Conservation (phyloP, 1,284 basidiomycete genomes). For the Ceratobasidium sp. region DNA sequence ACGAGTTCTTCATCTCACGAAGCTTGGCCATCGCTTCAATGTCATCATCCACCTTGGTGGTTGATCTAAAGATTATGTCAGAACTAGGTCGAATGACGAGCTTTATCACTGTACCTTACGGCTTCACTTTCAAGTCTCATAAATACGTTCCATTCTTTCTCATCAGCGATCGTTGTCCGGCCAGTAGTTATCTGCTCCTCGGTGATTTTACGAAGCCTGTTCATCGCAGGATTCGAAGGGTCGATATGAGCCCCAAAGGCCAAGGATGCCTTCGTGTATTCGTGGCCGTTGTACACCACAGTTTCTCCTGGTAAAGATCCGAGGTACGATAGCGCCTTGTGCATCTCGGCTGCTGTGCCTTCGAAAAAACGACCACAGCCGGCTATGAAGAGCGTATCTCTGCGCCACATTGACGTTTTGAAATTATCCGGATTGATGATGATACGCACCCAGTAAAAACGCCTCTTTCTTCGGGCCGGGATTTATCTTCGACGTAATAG, state of each 20-base stretch:
- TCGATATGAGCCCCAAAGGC: slow-evolving; percentile 74
- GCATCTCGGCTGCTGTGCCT: slow-evolving; percentile 90
- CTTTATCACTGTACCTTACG: slow-evolving; percentile 66
- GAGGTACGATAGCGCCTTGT: slow-evolving; percentile 81
- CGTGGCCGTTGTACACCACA: slow-evolving; percentile 91
- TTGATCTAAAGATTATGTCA: slow-evolving; percentile 59
- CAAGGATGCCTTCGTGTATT: slow-evolving; percentile 83
- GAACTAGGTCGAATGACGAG: background rate
- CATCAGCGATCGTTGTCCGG: slow-evolving; percentile 85
- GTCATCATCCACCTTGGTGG: slow-evolving; percentile 65
- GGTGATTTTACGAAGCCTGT: slow-evolving; percentile 69
- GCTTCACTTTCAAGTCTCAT: slow-evolving; percentile 75
- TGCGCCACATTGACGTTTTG: slow-evolving; percentile 50
- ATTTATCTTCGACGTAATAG: slow-evolving; percentile 78
- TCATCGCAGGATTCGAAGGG: slow-evolving; percentile 71
- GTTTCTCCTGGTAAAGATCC: slow-evolving; percentile 85
- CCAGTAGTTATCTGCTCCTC: slow-evolving; percentile 74
- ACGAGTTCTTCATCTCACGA: slow-evolving; percentile 87
- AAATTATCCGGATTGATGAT: background rate
- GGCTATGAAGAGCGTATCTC: slow-evolving; percentile 93
- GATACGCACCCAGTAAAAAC: slow-evolving; percentile 86
- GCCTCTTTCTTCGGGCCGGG: slow-evolving; percentile 66
- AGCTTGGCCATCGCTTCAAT: slow-evolving; percentile 79
- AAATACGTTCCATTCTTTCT: slow-evolving; percentile 89
- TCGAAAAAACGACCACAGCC: slow-evolving; percentile 99